Base-by-base conservation (phyloP, 352 stramenopile genomes). In the Achlya hypogyna region DNA sequence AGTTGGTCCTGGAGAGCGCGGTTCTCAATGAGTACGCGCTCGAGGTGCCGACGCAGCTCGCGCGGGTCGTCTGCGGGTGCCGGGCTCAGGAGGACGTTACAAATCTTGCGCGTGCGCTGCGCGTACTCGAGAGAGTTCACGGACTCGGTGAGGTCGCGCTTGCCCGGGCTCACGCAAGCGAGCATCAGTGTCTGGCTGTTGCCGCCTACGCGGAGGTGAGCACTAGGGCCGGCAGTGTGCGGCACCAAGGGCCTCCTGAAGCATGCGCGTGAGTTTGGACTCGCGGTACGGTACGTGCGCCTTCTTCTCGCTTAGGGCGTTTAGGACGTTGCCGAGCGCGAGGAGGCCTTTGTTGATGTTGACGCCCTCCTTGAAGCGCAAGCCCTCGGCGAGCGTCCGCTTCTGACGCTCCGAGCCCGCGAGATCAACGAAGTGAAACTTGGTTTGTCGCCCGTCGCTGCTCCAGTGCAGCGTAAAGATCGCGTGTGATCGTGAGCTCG, bases 51-150 rank as follows among this genome's bases (percentile, higher is more conserved):
- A 25, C 82, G 80, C 49, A 93, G 71, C 59, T 90, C 83, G 69
- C 88, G 71, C 12, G 81, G 76, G n/a, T 81, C 89, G 25, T 56
- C 49, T 2, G 75, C 75, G 66, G 89, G 79, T 45, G 91, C 83
- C 27, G 83, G 79, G 75, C 99, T 99, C 34, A 99, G 88, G 53
- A 97, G 82, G 0, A 96, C 93, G 65, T 93, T 99, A 69, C 98
- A 93, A 71, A 99, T 99, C 58, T 98, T 98, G 49, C 98, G 98
- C 5, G 97, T 93, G 27, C 97, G 88, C 53, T 96, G 95, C 1
- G 96, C 96, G 67, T 90, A 93, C 16, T 96, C 84, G 18, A 99
- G 78, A 53, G 96, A 99, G 34, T 89, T 98, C 9, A 97, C 77
- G 0, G 96, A 99, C 74, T 99, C 97, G 69, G 89, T 82, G 38